Conservation (phyloP, 2,329 filamentous ascomycete species). For the Macrophomina phaseolina region DNA sequence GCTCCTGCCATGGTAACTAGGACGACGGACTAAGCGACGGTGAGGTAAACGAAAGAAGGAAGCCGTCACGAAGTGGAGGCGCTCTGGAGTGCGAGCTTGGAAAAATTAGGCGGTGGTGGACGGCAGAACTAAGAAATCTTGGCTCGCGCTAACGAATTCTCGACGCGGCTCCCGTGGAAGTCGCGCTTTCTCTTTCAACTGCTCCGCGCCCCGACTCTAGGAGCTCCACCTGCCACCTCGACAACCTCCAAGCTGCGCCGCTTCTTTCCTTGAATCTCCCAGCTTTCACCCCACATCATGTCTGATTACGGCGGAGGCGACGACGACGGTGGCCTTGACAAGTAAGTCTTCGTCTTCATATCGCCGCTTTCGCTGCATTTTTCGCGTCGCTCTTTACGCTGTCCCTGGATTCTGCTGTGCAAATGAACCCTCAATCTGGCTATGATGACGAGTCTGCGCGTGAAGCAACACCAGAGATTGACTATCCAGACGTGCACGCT, state of each 20-base stretch:
- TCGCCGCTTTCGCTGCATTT: neutral
- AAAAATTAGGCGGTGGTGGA: conserved; percentile 22
- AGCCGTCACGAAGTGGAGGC: neutral
- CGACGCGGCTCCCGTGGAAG: conserved; percentile 13
- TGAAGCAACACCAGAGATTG: neutral
- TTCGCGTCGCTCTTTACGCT: neutral
- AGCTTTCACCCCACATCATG: conserved; percentile 39
- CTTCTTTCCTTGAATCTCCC: neutral
- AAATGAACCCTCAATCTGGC: neutral
- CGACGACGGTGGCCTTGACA: conserved; percentile 39
- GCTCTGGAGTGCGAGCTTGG: neutral
- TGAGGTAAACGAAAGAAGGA: neutral
- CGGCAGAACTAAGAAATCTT: conserved; percentile 3
- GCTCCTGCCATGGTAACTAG: neutral
- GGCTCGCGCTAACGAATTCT: conserved; percentile 18
- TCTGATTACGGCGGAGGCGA: conserved; percentile 54
- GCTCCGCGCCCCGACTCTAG: neutral
- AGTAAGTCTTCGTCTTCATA: conserved; percentile 22
- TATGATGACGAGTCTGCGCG: neutral
- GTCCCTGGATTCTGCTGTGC: neutral
- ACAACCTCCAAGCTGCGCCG: neutral
- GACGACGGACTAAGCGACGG: neutral
- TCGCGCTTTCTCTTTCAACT: conserved; percentile 24
- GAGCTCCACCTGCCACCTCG: conserved; percentile 14
- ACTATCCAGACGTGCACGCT: neutral